Evolutionary conservation across 2,329 filamentous ascomycete species (phyloP).

Genomic region (Metarhizium sp.): DNA sequence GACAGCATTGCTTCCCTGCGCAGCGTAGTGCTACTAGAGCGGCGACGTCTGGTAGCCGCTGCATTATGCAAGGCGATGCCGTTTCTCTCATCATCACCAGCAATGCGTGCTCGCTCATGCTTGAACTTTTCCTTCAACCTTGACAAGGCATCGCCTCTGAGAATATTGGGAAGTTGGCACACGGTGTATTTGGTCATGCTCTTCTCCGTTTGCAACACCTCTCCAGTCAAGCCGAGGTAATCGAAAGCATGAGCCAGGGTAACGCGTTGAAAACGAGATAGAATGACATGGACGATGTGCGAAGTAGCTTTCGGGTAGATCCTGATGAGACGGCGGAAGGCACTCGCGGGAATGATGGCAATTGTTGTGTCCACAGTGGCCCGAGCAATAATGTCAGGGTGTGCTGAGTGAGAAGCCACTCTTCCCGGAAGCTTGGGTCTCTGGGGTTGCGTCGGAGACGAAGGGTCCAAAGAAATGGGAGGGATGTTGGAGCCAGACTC

Average conservation of each 20-base stretch:
- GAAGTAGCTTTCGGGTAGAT: conserved; percentile 94
- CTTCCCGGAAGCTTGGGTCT: conserved; percentile 34
- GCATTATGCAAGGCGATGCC: conserved; percentile 93
- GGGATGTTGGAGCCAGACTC: conserved; percentile 48
- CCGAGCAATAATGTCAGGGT: conserved; percentile 94
- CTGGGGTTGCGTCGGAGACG: conserved; percentile 16
- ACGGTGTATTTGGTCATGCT: conserved; percentile 89
- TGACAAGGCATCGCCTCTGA: conserved; percentile 73
- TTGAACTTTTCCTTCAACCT: conserved; percentile 89
- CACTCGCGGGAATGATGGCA: conserved; percentile 93
- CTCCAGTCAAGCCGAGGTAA: conserved; percentile 83
- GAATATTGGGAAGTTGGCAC: conserved; percentile 82
- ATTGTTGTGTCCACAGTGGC: conserved; percentile 96
- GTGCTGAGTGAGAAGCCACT: conserved; percentile 61
- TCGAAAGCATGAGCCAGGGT: conserved; percentile 91
- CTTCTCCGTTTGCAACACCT: conserved; percentile 86
- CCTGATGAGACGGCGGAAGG: conserved; percentile 83
- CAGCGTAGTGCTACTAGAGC: conserved; percentile 64
- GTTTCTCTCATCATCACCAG: conserved; percentile 69
- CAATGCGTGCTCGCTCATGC: conserved; percentile 72
- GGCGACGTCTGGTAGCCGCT: conserved; percentile 51
- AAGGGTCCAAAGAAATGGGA: conserved; percentile 60
- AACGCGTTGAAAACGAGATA: conserved; percentile 88
- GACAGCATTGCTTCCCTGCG: conserved; percentile 73
- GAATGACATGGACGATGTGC: conserved; percentile 94